These are phyloP conservation scores for Collybiopsis luxurians DNA, from an alignment of 768 basidiomycete genomes.

Conservation along the genomic window DNA sequence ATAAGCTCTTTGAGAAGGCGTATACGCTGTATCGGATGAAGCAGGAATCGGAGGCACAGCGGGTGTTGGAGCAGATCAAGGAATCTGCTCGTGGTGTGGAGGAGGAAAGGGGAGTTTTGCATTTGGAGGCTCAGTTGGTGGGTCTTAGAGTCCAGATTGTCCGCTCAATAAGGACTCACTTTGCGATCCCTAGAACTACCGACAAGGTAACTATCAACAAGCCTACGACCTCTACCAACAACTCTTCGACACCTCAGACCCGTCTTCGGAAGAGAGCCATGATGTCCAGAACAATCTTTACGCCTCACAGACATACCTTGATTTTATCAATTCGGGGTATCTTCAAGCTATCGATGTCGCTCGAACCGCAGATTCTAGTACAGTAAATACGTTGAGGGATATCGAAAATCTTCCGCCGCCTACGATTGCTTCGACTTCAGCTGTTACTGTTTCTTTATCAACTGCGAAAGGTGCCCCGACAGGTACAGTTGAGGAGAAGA, in stretches of 20 bases:
- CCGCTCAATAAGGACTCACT: constrained; percentile 15
- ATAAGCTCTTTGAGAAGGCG: constrained; percentile 63
- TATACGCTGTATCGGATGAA: constrained; percentile 88
- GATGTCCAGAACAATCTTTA: constrained; percentile 85
- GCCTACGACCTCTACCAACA: constrained; percentile 80
- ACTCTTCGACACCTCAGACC: constrained; percentile 73
- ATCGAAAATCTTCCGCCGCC: constrained; percentile 68
- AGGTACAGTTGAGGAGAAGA: constrained; percentile 16
- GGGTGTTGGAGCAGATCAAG: constrained; percentile 49
- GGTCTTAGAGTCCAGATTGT: constrained; percentile 22
- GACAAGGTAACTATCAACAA: constrained; percentile 69
- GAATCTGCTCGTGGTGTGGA: constrained; percentile 17
- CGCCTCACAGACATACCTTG: constrained; percentile 78
- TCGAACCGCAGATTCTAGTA: constrained; percentile 45
- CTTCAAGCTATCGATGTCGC: constrained; percentile 61
- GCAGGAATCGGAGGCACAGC: constrained; percentile 63
- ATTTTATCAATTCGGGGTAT: constrained; percentile 77
- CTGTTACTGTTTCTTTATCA: constrained; percentile 24
- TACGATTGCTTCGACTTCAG: constrained; percentile 30
- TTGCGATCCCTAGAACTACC: constrained; percentile 57
- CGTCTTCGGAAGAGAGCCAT: constrained; percentile 80
- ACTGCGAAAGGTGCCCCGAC: constrained; percentile 24
- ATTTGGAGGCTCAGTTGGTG: constrained; percentile 89
- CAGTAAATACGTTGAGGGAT: constrained; percentile 7
- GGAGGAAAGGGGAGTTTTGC: constrained; percentile 61